Base-by-base conservation (phyloP, 2,329 filamentous ascomycete genomes). In the Hymenoscyphus linearis region DNA sequence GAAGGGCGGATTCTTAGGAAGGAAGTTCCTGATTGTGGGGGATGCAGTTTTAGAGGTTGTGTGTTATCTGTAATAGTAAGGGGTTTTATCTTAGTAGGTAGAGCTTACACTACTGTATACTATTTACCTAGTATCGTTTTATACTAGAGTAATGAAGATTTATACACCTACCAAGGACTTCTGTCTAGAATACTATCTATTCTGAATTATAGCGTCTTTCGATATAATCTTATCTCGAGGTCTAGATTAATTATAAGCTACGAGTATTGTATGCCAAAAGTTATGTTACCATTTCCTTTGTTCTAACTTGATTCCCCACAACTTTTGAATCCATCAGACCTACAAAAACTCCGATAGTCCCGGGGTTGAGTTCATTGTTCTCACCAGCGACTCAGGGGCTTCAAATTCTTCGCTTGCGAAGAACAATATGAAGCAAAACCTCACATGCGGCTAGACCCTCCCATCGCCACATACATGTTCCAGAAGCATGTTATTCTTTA, bases 401-500 rank as follows among this genome's bases (percentile, higher is more conserved):
- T 37, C 31, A 6, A 16, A 34, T 25, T 18, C 18, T 25, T 55
- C 54, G 34, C 34, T 35, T 55, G 47, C 44, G 10, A 52, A 60
- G 56, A 60, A 64, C 62, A 65, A 61, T 60, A 58, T 59, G 47
- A 64, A 62, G 18, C 22, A 58, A 18, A 52, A 58, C 55, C 57
- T 54, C 34, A 47, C 31, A 44, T 26, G 10, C 53, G 53, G n/a
- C 16, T 35, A 59, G 37, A 61, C 57, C 60, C 58, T 60, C 47
- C 16, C 37, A 22, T 55, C 54, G 34, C 54, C 54, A 55, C 34
- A 36, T 35, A 14, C 18, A 16, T 14, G 10, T 37, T 35, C 54
- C 22, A 26, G 34, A 35, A 35, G 5, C 54, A 37, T 37, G 14
- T n/a, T 40, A 55, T 36, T 25, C 44, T 50, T 50, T 50, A 50